Percentiles rank a stretch among this genome's conserved stretches.
Conservation (phyloP, 768 basidiomycete species). For the Asterophora lycoperdoides region DNA sequence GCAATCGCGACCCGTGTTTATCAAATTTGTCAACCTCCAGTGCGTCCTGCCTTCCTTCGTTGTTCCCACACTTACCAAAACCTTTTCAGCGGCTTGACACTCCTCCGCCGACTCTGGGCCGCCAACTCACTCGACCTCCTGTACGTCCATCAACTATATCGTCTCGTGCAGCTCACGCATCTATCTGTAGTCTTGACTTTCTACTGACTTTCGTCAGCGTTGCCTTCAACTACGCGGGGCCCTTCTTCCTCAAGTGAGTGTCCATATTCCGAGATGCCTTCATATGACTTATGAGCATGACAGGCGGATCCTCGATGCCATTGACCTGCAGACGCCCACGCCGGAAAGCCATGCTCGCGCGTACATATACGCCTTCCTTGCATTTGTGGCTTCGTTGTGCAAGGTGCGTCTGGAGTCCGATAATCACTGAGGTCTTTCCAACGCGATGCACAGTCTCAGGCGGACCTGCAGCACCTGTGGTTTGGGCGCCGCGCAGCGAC, state of each 20-base stretch:
- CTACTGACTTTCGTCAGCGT: slow-evolving; percentile 64
- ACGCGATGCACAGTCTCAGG: slow-evolving; percentile 39
- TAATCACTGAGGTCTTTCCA: neutral
- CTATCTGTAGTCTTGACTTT: slow-evolving; percentile 52
- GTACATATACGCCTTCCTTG: slow-evolving; percentile 75
- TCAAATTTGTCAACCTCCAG: slow-evolving; percentile 40
- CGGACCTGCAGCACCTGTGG: slow-evolving; percentile 77
- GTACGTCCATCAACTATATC: slow-evolving; percentile 22
- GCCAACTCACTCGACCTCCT: slow-evolving; percentile 46
- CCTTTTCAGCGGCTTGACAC: slow-evolving; percentile 30
- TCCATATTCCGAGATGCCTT: neutral
- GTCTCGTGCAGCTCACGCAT: neutral
- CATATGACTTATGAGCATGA: neutral
- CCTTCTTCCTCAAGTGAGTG: slow-evolving; percentile 78
- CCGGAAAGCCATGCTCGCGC: slow-evolving; percentile 53
- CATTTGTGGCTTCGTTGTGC: slow-evolving; percentile 56
- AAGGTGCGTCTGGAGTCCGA: slow-evolving; percentile 36
- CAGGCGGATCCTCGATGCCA: slow-evolving; percentile 57
- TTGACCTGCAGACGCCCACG: slow-evolving; percentile 39
- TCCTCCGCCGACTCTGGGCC: slow-evolving; percentile 38
- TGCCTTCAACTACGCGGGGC: slow-evolving; percentile 71
- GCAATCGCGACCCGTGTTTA: slow-evolving; percentile 63
- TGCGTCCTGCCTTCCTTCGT: slow-evolving; percentile 20
- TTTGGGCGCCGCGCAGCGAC: slow-evolving; percentile 71
- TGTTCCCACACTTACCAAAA: neutral